Conservation (phyloP, 2,329 filamentous ascomycete species). For the Cordyceps javanica region DNA sequence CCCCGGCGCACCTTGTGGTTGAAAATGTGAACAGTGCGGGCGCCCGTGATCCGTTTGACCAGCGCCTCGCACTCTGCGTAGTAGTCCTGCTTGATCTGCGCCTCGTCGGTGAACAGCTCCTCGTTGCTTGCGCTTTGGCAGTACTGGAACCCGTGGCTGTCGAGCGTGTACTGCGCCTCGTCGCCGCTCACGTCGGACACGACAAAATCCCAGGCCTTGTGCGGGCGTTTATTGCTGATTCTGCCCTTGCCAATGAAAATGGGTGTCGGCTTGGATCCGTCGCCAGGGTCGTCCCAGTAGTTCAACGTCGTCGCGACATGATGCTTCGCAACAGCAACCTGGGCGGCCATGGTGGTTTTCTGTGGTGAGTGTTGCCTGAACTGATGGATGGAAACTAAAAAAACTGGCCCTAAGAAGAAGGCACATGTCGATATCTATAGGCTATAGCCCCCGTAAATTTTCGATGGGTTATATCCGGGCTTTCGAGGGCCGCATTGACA, state of each 20-base stretch:
- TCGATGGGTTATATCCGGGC: background rate
- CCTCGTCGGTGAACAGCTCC: slow-evolving; percentile 43
- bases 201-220: slow-evolving; percentile 37
- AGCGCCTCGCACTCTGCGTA: slow-evolving; percentile 67
- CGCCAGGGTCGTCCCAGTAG: slow-evolving; percentile 35
- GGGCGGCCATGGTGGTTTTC: background rate
- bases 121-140: slow-evolving; percentile 25
- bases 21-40: slow-evolving; percentile 59
- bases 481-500: background rate
- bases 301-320: slow-evolving; percentile 32
- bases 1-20: slow-evolving; percentile 63
- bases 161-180: slow-evolving; percentile 34
- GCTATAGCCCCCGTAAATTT: background rate
- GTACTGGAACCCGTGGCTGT: slow-evolving; percentile 37
- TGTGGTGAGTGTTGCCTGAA: background rate
- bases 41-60: slow-evolving; percentile 54
- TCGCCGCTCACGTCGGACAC: slow-evolving; percentile 34
- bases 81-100: slow-evolving; percentile 55
- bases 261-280: slow-evolving; percentile 34
- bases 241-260: slow-evolving; percentile 24
- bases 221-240: slow-evolving; percentile 25
- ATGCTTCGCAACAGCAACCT: slow-evolving; percentile 1
- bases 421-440: background rate
- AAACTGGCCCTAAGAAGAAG: background rate
- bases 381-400: background rate